Base-by-base conservation (phyloP, 805 yeast species). In the Pichia paraexigua region DNA sequence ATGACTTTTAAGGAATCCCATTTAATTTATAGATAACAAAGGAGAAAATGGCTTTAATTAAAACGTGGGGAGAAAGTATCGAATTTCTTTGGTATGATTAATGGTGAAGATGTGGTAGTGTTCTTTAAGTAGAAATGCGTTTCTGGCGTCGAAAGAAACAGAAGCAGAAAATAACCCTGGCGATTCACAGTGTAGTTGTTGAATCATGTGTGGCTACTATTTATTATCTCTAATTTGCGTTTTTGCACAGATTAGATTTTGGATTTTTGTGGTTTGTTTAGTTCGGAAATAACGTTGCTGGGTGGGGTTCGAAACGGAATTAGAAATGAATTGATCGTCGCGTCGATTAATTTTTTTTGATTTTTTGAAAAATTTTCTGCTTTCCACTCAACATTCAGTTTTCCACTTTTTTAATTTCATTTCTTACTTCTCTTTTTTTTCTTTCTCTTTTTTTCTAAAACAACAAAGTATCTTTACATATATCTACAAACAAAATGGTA, bases 1-100 rank as follows among this genome's bases (percentile, higher is more conserved):
- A 56, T 80, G 87, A 43, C 77, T 86, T 30, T 72, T 71, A 50
- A 78, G 65, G 43, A 79, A 71, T 1, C 80, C 85, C 85, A 79
- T 78, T 35, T 35, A n/a, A 11, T 11, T 35, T 35, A n/a, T n/a
- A 35, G 39, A 35, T 35, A 35, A n/a, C 18, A 35, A 35, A 9
- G 20, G 39, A 10, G 39, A 30, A n/a, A n/a, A n/a, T n/a, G n/a
- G n/a, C n/a, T 10, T 12, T 7, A 8, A n/a, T 35, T 2, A n/a
- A 35, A 35, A 35, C 5, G 20, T 17, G 11, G 20, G 10, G 39
- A 35, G n/a, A 35, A n/a, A n/a, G n/a, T n/a, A n/a, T n/a, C n/a
- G n/a, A n/a, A n/a, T n/a, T n/a, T n/a, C n/a, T n/a, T n/a, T n/a
- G n/a, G n/a, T 24, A 24, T 24, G 25, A 5, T 24, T 24, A 24